Conservation (phyloP, 495 filamentous ascomycete genomes). For the Neurospora sp. region DNA sequence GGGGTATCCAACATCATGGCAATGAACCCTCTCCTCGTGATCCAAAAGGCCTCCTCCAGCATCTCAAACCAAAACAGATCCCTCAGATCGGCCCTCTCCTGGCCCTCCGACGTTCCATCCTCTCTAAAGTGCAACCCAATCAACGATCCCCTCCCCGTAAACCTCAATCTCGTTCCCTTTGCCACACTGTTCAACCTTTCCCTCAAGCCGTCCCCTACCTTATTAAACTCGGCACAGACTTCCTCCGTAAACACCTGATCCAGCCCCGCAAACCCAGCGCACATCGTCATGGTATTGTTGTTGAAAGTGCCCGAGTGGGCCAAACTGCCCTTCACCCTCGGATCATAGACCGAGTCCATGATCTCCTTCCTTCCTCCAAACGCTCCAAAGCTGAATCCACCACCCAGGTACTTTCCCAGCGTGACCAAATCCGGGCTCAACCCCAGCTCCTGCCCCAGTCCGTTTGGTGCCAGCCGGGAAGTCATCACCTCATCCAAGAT, state of each 20-base stretch:
- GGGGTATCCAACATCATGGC: conserved; percentile 33
- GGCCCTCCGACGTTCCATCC: conserved; percentile 12
- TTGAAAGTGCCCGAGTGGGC: conserved; percentile 58
- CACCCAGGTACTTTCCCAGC: conserved; percentile 54
- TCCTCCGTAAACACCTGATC: conserved; percentile 31
- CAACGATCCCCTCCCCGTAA: conserved; percentile 36
- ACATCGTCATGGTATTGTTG: conserved; percentile 54
- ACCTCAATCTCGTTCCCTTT: conserved; percentile 23
- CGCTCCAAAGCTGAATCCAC: conserved; percentile 51
- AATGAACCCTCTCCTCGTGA: conserved; percentile 30
- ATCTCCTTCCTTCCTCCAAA: conserved; percentile 49
- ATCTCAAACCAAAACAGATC: conserved; percentile 43
- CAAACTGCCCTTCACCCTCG: conserved; percentile 18
- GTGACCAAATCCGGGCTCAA: conserved; percentile 49
- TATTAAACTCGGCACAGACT: conserved; percentile 26
- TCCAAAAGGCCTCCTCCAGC: conserved; percentile 38
- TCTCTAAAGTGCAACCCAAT: conserved; percentile 32
- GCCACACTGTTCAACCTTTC: conserved; percentile 19
- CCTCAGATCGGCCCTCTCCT: conserved; percentile 22
- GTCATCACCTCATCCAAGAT: conserved; percentile 61
- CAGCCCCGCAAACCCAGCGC: conserved; percentile 38
- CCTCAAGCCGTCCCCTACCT: conserved; percentile 25
- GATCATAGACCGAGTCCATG: conserved; percentile 45
- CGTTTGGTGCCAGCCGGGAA: conserved; percentile 39
- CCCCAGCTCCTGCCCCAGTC: conserved; percentile 30